Evolutionary conservation across 768 basidiomycete genomes (phyloP).

Genomic region (Tulasnella sp.): DNA sequence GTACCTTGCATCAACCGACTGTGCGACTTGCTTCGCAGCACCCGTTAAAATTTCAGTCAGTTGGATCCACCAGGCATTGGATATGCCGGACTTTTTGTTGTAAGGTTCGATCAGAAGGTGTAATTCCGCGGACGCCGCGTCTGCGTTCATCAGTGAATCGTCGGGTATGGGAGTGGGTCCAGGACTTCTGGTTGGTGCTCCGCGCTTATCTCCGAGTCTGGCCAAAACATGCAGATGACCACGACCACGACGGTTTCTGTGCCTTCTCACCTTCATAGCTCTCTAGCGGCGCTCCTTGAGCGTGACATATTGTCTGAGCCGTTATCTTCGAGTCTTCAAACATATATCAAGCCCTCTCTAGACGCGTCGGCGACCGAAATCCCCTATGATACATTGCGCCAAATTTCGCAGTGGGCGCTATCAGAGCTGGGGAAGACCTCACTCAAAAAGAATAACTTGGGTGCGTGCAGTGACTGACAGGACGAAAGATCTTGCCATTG

Average conservation of each 20-base stretch:
- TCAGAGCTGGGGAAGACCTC: slow-evolving; percentile 35
- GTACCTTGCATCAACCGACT: not conserved
- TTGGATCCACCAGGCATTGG: not conserved
- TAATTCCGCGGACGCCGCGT: too few species aligned
- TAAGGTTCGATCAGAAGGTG: too few species aligned
- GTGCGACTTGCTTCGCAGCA: not conserved
- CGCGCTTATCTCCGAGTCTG: not conserved
- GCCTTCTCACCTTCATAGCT: slow-evolving; percentile 10
- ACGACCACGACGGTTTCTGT: slow-evolving; percentile 9
- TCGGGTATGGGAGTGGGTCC: too few species aligned
- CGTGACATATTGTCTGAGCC: not conserved
- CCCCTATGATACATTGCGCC: slow-evolving; percentile 46
- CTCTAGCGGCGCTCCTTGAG: not conserved
- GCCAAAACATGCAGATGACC: not conserved
- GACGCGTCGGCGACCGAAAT: slow-evolving; percentile 30
- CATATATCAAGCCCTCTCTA: not conserved
- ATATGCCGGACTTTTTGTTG: too few species aligned
- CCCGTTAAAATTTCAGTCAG: not conserved
- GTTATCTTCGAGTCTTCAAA: not conserved
- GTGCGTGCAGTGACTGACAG: not conserved
- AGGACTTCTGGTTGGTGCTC: not conserved
- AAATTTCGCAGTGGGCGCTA: slow-evolving; percentile 59
- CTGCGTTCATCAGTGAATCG: too few species aligned
- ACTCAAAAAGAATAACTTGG: slow-evolving; percentile 36
- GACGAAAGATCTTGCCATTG: not conserved